Conservation (phyloP, 805 yeast species). For the Metschnikowia lochheadii region DNA sequence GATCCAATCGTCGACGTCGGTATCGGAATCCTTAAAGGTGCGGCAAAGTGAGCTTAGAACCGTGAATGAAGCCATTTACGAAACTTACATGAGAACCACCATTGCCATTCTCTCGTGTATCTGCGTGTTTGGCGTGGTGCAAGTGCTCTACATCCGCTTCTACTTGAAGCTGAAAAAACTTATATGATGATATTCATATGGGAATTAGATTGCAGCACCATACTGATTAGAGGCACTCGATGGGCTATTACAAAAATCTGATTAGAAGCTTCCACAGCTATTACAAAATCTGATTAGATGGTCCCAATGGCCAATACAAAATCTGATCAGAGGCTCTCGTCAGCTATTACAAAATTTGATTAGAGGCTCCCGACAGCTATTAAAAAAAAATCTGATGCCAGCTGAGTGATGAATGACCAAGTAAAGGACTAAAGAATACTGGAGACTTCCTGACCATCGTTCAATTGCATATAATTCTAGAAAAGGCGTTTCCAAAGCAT, state of each 20-base stretch:
- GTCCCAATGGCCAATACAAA: no score
- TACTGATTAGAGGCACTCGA: neutral
- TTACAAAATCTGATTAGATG: no score
- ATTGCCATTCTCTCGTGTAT: constrained; percentile 26
- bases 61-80: constrained; percentile 36
- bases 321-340: no score
- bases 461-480: constrained; percentile 1
- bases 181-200: constrained; percentile 10
- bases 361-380: no score
- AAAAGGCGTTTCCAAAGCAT: neutral
- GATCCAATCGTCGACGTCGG: constrained; percentile 26
- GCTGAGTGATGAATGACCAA: no score
- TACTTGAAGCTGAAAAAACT: constrained; percentile 27
- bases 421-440: no score
- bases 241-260: no score
- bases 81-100: constrained; percentile 30
- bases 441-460: no score
- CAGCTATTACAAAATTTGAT: no score
- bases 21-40: constrained; percentile 26
- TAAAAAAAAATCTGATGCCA: no score
- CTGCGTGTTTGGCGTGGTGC: constrained; percentile 27
- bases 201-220: neutral
- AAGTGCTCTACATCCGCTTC: constrained; percentile 27
- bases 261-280: no score
- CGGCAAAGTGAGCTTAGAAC: constrained; percentile 35